Percentiles rank a stretch among this genome's conserved stretches.
Evolutionary conservation across 1,284 basidiomycete species (phyloP).

Genomic region (Apiotrichum akiyoshidainum): DNA sequence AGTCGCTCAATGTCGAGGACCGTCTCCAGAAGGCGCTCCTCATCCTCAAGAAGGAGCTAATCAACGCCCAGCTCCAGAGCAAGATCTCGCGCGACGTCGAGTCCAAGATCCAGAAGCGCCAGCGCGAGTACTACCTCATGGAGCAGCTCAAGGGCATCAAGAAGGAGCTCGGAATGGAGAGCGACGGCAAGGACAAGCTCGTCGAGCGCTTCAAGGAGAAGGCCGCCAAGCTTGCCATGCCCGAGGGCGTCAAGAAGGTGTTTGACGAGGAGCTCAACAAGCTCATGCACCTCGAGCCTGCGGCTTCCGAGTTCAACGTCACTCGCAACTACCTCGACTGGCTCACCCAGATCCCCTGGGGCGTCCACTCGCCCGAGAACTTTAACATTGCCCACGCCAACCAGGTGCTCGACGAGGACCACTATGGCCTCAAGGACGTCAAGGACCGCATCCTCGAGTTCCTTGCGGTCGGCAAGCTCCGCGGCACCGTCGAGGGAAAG

Average conservation of each 20-base stretch:
- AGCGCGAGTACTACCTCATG: slow-evolving; percentile 96
- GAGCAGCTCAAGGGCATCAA: slow-evolving; percentile 99
- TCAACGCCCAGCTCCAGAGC: slow-evolving; percentile 92
- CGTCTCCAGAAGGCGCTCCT: slow-evolving; percentile 84
- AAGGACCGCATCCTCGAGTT: slow-evolving; percentile 98
- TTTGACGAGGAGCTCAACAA: slow-evolving; percentile 97
- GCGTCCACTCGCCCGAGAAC: slow-evolving; percentile 89
- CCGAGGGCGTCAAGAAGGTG: slow-evolving; percentile 83
- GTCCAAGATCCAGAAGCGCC: slow-evolving; percentile 92
- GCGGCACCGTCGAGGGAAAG: slow-evolving; percentile 96
- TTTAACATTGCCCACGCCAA: slow-evolving; percentile 83
- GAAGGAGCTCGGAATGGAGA: slow-evolving; percentile 91
- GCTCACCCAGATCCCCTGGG: slow-evolving; percentile 97
- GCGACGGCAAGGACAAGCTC: slow-evolving; percentile 93
- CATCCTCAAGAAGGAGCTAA: slow-evolving; percentile 96
- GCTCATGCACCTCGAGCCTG: slow-evolving; percentile 84
- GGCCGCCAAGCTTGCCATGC: slow-evolving; percentile 84
- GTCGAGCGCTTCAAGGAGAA: slow-evolving; percentile 95
- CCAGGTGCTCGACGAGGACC: slow-evolving; percentile 87
- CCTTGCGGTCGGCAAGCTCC: slow-evolving; percentile 92
- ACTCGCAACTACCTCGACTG: slow-evolving; percentile 94
- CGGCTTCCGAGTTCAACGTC: slow-evolving; percentile 92
- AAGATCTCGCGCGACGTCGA: slow-evolving; percentile 95
- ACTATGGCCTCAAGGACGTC: slow-evolving; percentile 92
- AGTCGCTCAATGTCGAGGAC: slow-evolving; percentile 81